A percentile compares a stretch with the other conserved stretches of the same genome.
Conservation (phyloP, 1,139 yeast genomes). For the Citeromyces siamensis region DNA sequence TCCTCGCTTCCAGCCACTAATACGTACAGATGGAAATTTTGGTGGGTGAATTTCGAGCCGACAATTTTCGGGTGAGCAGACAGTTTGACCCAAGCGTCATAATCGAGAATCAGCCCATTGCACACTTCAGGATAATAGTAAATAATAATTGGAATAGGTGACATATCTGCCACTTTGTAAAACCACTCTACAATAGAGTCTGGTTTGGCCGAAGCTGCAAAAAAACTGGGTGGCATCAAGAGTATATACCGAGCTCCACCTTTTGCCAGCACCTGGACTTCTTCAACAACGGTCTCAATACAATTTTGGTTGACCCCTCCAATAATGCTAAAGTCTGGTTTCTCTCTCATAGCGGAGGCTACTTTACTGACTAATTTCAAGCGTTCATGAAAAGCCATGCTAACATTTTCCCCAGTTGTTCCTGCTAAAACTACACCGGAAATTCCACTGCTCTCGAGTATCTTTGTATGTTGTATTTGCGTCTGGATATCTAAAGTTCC, state of each 20-base stretch:
- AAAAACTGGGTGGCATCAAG: constrained; percentile 33
- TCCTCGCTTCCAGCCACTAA: constrained; percentile 8
- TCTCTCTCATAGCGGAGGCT: constrained; percentile 14
- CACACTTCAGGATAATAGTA: constrained; percentile 39
- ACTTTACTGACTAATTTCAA: constrained; percentile 22
- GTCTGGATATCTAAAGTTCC: constrained; percentile 22
- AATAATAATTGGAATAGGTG: constrained; percentile 31
- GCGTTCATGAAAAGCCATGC: constrained; percentile 30
- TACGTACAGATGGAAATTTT: constrained; percentile 22
- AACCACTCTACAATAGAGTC: constrained; percentile 31
- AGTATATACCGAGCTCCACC: constrained; percentile 33
- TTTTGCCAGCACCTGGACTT: constrained; percentile 22
- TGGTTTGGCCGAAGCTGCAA: constrained; percentile 28
- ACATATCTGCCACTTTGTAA: constrained; percentile 28
- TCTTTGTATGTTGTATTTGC: constrained; percentile 24
- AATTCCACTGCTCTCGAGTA: constrained; percentile 21
- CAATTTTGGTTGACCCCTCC: constrained; percentile 33
- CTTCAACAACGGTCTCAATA: constrained; percentile 26
- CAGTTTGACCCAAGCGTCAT: constrained; percentile 19
- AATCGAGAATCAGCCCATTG: constrained; percentile 18
- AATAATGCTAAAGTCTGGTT: constrained; percentile 20
- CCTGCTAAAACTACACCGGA: constrained; percentile 24
- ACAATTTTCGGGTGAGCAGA: constrained; percentile 29
- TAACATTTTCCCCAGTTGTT: constrained; percentile 34
- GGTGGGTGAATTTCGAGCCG: constrained; percentile 33